Evolutionary conservation across 2,329 filamentous ascomycete species (phyloP), one percentile per base, ranked within the genome.

Genomic region (Nigrospora oryzae): DNA sequence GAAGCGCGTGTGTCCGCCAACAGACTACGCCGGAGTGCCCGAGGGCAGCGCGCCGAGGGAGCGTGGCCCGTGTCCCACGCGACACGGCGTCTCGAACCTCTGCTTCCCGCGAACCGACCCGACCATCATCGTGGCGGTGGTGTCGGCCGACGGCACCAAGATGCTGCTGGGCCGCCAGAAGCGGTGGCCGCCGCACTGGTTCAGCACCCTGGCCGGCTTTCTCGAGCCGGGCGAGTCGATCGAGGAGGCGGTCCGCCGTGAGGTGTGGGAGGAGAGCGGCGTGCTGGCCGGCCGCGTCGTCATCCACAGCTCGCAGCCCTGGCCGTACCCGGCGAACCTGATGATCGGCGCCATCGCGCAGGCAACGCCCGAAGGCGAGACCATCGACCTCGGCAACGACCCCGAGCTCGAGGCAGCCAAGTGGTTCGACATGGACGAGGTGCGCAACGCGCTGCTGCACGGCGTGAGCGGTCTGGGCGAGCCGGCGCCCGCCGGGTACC

Each of bases 21-120:
- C 77, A 1, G 87, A 93, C 61, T 65, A 74, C 37, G 71, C 71
- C 17, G 68, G 67, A 15, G 57, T 64, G 36, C 57, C 60, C 19
- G 60, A 58, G 46, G 64, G 60, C 36, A 63, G 62, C 19, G 61
- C 63, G 13, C 64, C 74, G 10, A 63, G 63, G 23, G 69, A 77
- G 36, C 81, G 89, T 10, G 75, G 74, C 1, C 75, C 84, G 15
- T 98, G 93, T 65, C 82, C 79, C 8, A 94, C 90, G 1, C 80
- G 93, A 44, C 84, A 81, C 35, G 89, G 88, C 23, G 70, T 98
- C 38, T 95, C 89, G 31, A 98, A 98, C 66, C 74, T 96, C 43
- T 84, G 77, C 58, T 97, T 96, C 72, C 91, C 91, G 3, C 81
- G 90, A 42, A 96, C 91, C 2, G 90, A 96, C 56, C 89, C 90